Percentiles rank a stretch among this genome's conserved stretches.
Conservation (phyloP, 495 filamentous ascomycete genomes). For the Hypomontagnella submonticulosa region DNA sequence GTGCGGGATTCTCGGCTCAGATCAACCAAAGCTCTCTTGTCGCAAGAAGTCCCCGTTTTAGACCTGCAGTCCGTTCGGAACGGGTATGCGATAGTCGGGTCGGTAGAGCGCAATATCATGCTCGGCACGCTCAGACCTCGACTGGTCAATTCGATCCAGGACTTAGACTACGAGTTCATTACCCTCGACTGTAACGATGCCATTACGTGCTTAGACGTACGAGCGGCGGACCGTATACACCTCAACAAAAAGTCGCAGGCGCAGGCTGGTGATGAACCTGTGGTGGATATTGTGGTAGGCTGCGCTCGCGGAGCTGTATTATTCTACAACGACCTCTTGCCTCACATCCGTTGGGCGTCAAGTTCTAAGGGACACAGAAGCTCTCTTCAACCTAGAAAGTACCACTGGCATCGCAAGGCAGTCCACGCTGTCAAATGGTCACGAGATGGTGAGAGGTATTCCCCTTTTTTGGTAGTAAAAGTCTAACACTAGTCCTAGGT, state of each 20-base stretch:
- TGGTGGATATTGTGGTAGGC: constrained; percentile 78
- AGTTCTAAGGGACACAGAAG: constrained; percentile 48
- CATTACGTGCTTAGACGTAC: constrained; percentile 68
- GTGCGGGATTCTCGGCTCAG: constrained; percentile 35
- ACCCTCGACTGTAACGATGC: constrained; percentile 63
- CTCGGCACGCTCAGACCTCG: constrained; percentile 39
- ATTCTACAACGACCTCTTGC: constrained; percentile 77
- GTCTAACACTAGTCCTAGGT: constrained; percentile 63
- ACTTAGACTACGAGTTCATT: constrained; percentile 60
- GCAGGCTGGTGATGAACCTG: constrained; percentile 47
- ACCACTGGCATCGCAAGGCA: constrained; percentile 92
- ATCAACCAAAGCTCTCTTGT: constrained; percentile 47
- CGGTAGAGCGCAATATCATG: constrained; percentile 34
- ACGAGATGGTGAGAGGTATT: constrained; percentile 74
- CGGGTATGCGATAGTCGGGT: constrained; percentile 40
- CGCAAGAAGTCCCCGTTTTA: constrained; percentile 46
- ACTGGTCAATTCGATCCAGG: constrained; percentile 40
- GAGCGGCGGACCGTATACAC: constrained; percentile 44
- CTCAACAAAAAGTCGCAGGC: constrained; percentile 51
- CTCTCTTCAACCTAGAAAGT: constrained; percentile 60
- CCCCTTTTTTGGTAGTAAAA: neutral
- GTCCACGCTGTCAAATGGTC: constrained; percentile 89
- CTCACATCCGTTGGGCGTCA: constrained; percentile 57
- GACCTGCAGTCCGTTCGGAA: constrained; percentile 45
- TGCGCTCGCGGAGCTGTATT: constrained; percentile 77